phyloP scores from a whole-genome alignment of 2,329 filamentous ascomycete species.

The Ceratocystis destructans region DNA sequence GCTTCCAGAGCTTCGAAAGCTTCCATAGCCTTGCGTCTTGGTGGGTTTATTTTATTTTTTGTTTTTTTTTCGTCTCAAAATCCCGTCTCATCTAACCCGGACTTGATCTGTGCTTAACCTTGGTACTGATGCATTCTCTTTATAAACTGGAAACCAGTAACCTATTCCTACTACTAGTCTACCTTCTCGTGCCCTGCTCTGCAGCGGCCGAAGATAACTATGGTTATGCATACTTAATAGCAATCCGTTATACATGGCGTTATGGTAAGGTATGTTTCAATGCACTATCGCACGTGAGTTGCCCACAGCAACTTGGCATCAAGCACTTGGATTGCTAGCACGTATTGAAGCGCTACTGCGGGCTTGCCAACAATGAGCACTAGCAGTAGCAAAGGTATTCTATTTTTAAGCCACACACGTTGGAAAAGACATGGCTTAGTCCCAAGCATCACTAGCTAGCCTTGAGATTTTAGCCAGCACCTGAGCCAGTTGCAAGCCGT shows the following conservation, averaged over 20 bases:
- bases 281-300: not conserved
- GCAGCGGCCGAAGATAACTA: too few species aligned
- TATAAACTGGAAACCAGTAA: not conserved
- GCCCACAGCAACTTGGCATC: not conserved
- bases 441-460: not conserved
- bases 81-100: not conserved
- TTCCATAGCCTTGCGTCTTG: not conserved
- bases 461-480: not conserved
- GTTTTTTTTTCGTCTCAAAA: not conserved
- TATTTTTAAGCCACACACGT: not conserved
- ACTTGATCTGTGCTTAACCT: not conserved
- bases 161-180: not conserved
- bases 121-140: not conserved
- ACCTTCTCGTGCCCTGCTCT: not conserved
- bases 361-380: not conserved
- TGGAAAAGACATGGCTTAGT: not conserved
- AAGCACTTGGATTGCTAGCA: not conserved
- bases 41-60: too few species aligned
- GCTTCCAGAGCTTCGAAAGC: conserved; percentile 5
- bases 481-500: not conserved
- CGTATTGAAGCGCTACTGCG: not conserved
- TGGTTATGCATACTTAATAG: not conserved
- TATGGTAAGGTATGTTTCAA: not conserved
- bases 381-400: not conserved
- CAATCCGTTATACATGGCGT: not conserved